Base-by-base conservation (phyloP, 768 basidiomycete species). In the Leucocoprinus birnbaumii region DNA sequence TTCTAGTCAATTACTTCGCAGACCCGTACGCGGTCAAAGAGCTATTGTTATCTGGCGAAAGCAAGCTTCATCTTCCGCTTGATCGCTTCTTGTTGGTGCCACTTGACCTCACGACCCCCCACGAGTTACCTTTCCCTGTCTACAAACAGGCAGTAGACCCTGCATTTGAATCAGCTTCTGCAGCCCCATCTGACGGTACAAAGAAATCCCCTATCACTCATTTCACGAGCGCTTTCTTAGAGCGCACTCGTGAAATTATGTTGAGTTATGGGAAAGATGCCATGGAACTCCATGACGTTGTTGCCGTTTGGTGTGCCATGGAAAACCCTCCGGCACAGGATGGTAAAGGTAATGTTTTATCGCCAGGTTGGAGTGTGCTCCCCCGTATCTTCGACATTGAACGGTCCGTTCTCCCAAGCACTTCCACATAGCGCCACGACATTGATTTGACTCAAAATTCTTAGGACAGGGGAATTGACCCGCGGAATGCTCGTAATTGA, bases 251-350 rank as follows among this genome's bases (percentile, higher is more conserved):
- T 31, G 85, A 85, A 58, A 71, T 94, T 48, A 93, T 95, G 87
- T 55, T 83, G n/a, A 62, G 75, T 47, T 93, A 84, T 57, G 92
- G 92, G 7, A 84, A 87, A 58, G 93, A 95, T 65, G 87, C 80
- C 3, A 80, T 97, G 82, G 90, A 94, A 70, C 77, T 95, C 53
- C 94, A 98, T 63, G 94, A 98, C 62, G 88, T 94, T 43, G 85
- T 86, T 10, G 89, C 91, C 2, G 80, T 96, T 14, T 96, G 92
- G 91, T 93, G 86, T 67, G 89, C 91, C 1, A 82, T 91, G 14
- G 77, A 79, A 54, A 84, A 87, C 56, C 86, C 87, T 16, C 85
- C 83, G 6, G 68, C 71, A 41, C 58, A 62, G 18, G 73, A 68
- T 34, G 53, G 52, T 42, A 24, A 18, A 26, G 19, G 14, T 21